Evolutionary conservation across 306 rosid species (phyloP), one percentile per base, ranked within the genome.

Genomic region (Malus asiatica): DNA sequence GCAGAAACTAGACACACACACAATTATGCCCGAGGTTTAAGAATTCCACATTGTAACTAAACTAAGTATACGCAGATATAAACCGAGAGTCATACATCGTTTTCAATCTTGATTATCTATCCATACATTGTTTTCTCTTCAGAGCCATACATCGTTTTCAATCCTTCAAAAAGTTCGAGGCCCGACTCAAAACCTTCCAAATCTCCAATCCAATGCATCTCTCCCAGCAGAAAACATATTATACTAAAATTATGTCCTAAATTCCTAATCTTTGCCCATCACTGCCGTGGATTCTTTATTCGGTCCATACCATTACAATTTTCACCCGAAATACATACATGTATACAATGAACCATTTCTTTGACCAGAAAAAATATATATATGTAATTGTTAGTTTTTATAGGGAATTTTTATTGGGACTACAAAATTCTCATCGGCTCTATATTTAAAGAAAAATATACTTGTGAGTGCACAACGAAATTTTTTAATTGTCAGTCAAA

Each of bases 381-480:
- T 1, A 27, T 2, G 4, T 30, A 30, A 30, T 30, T 3, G 4
- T 35, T 38, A 38, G 42, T 7, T 38, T 38, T 38, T 7, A 38
- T 38, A 7, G 2, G 2, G 0, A 38, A 38, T 38, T 38, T 38
- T 38, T 38, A 38, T 38, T 38, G 0, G 2, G 0, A 1, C 10
- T 38, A 0, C 10, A 38, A 38, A 38, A 7, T 38, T 38, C 2
- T 38, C 10, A 38, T 38, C 10, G 2, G 0, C 0, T 32, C 6
- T 32, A 32, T 32, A 4, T 32, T 4, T 32, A 32, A 32, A 32
- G 6, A 32, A 32, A 32, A 32, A 32, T 32, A 32, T 32, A 32
- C 35, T 32, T 32, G 6, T 38, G 10, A 38, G 10, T 1, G 42
- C 2, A 35, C 10, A 35, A 35, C 0, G 2, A 35, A 6, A 38